Conservation (phyloP, 345 rosid species). For the Linum lewisii region DNA sequence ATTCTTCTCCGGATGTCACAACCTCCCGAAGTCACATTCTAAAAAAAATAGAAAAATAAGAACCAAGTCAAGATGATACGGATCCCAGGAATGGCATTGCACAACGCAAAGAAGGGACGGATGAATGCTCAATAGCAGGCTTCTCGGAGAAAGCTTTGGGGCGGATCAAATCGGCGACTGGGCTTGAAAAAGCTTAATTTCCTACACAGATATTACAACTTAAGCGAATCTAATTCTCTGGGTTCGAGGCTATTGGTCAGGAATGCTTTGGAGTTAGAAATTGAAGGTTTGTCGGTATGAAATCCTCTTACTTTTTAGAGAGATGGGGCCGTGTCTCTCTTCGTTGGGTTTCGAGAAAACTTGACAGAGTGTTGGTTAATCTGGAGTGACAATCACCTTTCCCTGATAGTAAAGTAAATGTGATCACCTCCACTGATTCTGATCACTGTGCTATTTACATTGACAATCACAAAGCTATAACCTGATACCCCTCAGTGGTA, state of each 20-base stretch:
- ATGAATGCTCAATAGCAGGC: neutral
- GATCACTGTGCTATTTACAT: too few species aligned
- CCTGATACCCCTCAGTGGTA: too few species aligned
- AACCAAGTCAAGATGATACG: neutral
- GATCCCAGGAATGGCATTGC: slow-evolving; percentile 1
- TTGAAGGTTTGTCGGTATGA: too few species aligned
- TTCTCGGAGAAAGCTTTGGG: neutral
- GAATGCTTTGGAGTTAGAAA: neutral
- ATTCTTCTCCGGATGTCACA: slow-evolving; percentile 1
- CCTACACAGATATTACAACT: neutral
- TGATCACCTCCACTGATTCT: too few species aligned
- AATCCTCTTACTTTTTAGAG: too few species aligned
- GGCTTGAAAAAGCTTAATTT: slow-evolving; percentile 1
- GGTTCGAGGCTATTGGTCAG: slow-evolving; percentile 1
- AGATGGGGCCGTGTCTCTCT: neutral
- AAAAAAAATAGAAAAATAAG: neutral
- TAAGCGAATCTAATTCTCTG: slow-evolving; percentile 1
- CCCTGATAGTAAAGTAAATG: too few species aligned
- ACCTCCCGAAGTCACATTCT: slow-evolving; percentile 1
- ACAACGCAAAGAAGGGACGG: slow-evolving; percentile 1
- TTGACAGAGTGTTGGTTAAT: too few species aligned
- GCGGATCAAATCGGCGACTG: slow-evolving; percentile 1
- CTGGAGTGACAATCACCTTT: too few species aligned
- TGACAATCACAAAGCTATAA: too few species aligned
- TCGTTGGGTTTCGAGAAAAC: too few species aligned